Base-by-base conservation (phyloP, 257 asterid genomes). In the Verbena officinalis region DNA sequence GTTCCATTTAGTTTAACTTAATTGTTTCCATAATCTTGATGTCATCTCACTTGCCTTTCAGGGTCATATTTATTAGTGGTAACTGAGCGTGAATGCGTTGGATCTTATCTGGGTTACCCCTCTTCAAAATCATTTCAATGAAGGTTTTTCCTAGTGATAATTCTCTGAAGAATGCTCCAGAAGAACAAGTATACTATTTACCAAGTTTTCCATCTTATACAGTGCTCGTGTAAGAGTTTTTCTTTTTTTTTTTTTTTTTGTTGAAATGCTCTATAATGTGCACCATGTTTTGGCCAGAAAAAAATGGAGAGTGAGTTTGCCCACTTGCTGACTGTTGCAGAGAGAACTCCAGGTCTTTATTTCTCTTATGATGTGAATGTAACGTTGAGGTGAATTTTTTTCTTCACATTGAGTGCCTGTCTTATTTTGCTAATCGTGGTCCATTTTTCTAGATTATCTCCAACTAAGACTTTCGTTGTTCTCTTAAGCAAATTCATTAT, bases 341-440 rank as follows among this genome's bases (percentile, higher is more conserved):
- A 90, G 86, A 73, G 59, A 76, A 88, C 87, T 64, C 83, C 80
- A 12, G 95, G 96, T 51, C 89, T 94, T 48, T 90, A 78, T 75
- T 88, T 94, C 79, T 94, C 99, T 23, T 88, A 94, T 64, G 95
- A 94, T 55, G 95, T 86, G 64, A 90, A 94, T 74, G 80, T 94
- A 78, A 90, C 96, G 36, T 76, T 88, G 76, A 94, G 99, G 99
- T 92, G 27, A 75, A 54, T 30, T 43, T 57, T 20, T 62, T 33
- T 62, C 55, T 67, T 43, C 19, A 48, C 21, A 13, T 17, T 17
- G 3, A 16, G 5, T 57, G 21, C 46, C 58, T 46, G 1, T 48
- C 5, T 46, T 39, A 15, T 21, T 39, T 24, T 27, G 15, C 45
- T 36, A 54, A 34, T 55, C 19, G 30, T 54, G 39, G 24, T 59